Conservation (phyloP, 495 filamentous ascomycete species). For the Penicillium waksmanii region DNA sequence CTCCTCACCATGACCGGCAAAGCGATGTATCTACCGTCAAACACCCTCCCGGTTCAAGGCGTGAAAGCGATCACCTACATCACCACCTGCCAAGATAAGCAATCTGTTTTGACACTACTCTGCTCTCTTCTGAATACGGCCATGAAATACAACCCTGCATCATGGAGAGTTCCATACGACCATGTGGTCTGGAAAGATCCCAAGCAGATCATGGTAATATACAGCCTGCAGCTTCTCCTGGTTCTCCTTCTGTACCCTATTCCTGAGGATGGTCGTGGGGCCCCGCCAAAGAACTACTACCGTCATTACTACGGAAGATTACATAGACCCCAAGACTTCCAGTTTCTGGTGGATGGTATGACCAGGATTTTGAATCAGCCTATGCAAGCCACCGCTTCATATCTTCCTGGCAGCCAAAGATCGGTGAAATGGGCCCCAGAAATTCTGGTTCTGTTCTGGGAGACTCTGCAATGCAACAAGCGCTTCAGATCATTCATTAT, state of each 20-base stretch:
- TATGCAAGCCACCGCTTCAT: slow-evolving; percentile 82
- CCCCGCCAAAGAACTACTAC: slow-evolving; percentile 82
- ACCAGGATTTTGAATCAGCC: slow-evolving; percentile 91
- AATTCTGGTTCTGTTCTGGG: slow-evolving; percentile 98
- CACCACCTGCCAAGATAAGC: slow-evolving; percentile 84
- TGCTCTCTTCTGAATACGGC: slow-evolving; percentile 97
- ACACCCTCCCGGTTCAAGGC: slow-evolving; percentile 79
- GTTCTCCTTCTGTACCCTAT: slow-evolving; percentile 88
- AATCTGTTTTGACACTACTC: slow-evolving; percentile 82
- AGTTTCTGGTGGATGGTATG: slow-evolving; percentile 97
- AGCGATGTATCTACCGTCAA: slow-evolving; percentile 91
- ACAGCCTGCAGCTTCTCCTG: slow-evolving; percentile 89
- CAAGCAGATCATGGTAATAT: slow-evolving; percentile 89
- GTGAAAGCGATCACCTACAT: slow-evolving; percentile 89
- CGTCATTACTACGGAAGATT: slow-evolving; percentile 89
- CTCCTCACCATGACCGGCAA: slow-evolving; percentile 85
- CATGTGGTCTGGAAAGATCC: slow-evolving; percentile 91
- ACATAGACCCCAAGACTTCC: slow-evolving; percentile 94
- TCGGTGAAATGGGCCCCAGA: slow-evolving; percentile 89
- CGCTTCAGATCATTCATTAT: slow-evolving; percentile 96
- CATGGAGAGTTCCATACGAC: slow-evolving; percentile 94
- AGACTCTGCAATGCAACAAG: slow-evolving; percentile 96
- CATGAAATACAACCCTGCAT: slow-evolving; percentile 94
- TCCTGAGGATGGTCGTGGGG: slow-evolving; percentile 68
- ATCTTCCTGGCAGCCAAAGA: slow-evolving; percentile 84